Evolutionary conservation across 345 rosid genomes (phyloP).

Genomic region (Salix dunnii): DNA sequence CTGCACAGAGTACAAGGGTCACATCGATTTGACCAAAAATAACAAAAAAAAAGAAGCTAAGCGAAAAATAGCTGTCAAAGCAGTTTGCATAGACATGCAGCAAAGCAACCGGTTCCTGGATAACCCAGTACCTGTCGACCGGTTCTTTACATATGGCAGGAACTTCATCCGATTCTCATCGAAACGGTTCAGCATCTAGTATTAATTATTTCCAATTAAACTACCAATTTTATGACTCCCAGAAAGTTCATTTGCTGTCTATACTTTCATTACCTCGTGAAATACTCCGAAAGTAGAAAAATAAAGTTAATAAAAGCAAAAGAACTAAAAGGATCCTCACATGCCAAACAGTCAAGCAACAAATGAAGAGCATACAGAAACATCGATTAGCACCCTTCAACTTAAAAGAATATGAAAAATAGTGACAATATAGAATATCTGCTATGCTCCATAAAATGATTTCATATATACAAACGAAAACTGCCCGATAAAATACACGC

Average conservation of each 20-base stretch:
- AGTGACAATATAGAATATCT: not conserved
- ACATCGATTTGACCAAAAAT: too few relatives aligned
- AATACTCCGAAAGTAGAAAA: not conserved
- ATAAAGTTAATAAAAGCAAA: not conserved
- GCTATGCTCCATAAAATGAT: not conserved
- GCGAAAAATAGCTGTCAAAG: too few relatives aligned
- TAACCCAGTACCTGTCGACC: too few relatives aligned
- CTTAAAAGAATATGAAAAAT: not conserved
- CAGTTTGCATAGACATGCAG: too few relatives aligned
- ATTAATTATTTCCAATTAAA: not conserved
- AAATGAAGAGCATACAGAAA: not conserved
- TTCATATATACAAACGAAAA: not conserved
- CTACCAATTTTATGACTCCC: not conserved
- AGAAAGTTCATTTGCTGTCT: not conserved
- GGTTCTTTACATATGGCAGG: too few relatives aligned
- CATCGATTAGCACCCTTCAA: not conserved
- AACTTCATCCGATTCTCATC: not conserved
- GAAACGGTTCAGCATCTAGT: not conserved
- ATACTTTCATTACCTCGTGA: not conserved
- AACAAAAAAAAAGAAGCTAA: too few relatives aligned
- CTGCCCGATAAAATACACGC: not conserved
- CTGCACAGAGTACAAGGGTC: too few relatives aligned
- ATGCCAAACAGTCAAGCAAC: not conserved
- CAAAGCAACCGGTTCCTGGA: too few relatives aligned
- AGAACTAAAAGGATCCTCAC: not conserved